A percentile compares a stretch with the other conserved stretches of the same genome.
These are phyloP conservation scores for Carex littledalei DNA, from an alignment of 176 grass and related monocot species.

Conservation along the genomic window DNA sequence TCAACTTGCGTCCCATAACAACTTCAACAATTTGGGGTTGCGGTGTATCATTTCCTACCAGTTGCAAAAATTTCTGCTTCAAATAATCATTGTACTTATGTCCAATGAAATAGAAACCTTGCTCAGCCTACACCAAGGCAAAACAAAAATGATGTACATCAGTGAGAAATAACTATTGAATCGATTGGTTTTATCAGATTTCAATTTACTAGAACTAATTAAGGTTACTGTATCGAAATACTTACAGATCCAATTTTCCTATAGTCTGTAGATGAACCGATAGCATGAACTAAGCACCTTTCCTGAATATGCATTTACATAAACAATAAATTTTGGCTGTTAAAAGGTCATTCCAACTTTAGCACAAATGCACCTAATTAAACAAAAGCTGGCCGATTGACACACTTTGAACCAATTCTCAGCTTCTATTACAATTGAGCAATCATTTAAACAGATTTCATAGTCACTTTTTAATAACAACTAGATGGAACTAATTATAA, in stretches of 20 bases:
- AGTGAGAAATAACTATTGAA: background rate
- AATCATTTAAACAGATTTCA: background rate
- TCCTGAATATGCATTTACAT: conserved; percentile 47
- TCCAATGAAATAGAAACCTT: conserved; percentile 82
- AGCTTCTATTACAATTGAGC: background rate
- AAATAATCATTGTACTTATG: conserved; percentile 42
- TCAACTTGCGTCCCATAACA: conserved; percentile 73
- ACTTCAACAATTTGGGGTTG: conserved; percentile 65
- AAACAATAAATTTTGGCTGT: conserved; percentile 1
- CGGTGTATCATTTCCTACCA: conserved; percentile 59
- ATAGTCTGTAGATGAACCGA: conserved; percentile 80
- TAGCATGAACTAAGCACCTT: conserved; percentile 63
- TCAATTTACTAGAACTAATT: background rate
- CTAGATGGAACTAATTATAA: background rate
- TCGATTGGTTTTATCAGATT: background rate
- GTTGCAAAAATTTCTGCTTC: conserved; percentile 53
- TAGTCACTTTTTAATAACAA: background rate
- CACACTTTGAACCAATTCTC: background rate
- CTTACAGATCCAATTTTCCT: conserved; percentile 75
- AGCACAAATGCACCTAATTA: background rate
- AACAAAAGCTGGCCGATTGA: background rate
- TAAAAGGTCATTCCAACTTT: background rate
- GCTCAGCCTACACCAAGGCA: conserved; percentile 50
- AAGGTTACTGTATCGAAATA: conserved; percentile 11
- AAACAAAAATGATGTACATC: background rate